Base-by-base conservation (phyloP, 116 monocot genomes). In the Phalaenopsis hybrid region DNA sequence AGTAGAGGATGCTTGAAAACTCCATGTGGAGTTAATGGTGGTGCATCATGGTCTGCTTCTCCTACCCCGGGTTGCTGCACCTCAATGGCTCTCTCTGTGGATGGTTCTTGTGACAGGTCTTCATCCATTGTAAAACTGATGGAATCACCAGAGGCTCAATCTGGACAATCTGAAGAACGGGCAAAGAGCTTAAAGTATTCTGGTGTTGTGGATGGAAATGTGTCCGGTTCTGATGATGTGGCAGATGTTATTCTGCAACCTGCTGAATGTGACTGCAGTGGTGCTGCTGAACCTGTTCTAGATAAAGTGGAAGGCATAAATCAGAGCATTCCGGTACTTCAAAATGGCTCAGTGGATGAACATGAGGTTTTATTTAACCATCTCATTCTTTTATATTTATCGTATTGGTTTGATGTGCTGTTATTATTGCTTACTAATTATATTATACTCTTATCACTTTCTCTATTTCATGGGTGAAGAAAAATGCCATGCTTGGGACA, bases 401-500 rank as follows among this genome's bases (percentile, higher is more conserved):
- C 52, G 13, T 8, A 25, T 83, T 52, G 8, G 44, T 78, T 49
- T 74, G 0, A 41, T 9, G 15, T 41, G 0, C 72, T 41, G 15
- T 15, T 72, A 72, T 41, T 72, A 72, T 41, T 72, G 15, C 41
- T 15, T 72, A 16, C 72, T 72, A 72, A 72, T 16, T 17, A 72
- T 41, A 16, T 37, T 34, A 34, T 37, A 70, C n/a, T 63, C 76
- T 79, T 77, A 76, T n/a, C 28, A 59, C 57, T 74, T 78, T 68
- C 37, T 82, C 21, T 23, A 37, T 37, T 61, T 57, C 48, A 45
- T 86, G 1, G 80, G 51, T 83, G 81, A 80, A 90, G 88, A 63
- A 84, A 84, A 85, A 84, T 78, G 77, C 79, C 52, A 77, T 77
- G 41, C n/a, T 86, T 12, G 85, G 81, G 18, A 72, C 82, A 63